phyloP scores from a whole-genome alignment of 1,284 basidiomycete species.

The Xerocomus subilludens region DNA sequence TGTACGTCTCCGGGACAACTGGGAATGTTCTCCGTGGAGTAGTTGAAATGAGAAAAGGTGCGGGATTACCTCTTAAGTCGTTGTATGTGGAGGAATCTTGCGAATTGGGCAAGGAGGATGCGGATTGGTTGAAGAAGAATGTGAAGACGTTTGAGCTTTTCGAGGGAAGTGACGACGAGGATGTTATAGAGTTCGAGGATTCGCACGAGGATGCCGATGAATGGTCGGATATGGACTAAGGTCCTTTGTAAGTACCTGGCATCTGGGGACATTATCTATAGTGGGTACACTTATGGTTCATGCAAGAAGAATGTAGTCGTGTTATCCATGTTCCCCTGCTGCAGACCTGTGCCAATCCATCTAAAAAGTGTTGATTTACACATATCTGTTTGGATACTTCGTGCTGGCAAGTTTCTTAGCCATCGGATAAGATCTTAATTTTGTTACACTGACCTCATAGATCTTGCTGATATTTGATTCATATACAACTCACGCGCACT shows the following conservation, averaged over 20 bases:
- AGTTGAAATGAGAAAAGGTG: constrained; percentile 57
- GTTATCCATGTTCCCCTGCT: too few relatives aligned
- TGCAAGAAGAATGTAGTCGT: too few relatives aligned
- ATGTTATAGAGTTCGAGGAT: constrained; percentile 41
- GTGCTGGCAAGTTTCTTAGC: too few relatives aligned
- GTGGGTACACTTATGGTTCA: too few relatives aligned
- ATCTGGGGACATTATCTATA: too few relatives aligned
- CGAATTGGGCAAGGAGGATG: constrained; percentile 53
- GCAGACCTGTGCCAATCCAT: too few relatives aligned
- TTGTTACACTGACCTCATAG: too few relatives aligned
- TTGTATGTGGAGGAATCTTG: constrained; percentile 61
- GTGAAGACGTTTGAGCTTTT: constrained; percentile 63
- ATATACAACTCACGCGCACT: not conserved
- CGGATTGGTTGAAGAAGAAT: constrained; percentile 61
- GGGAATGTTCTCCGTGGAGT: constrained; percentile 59
- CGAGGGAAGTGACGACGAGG: constrained; percentile 60
- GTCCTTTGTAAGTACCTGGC: too few relatives aligned
- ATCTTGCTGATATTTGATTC: too few relatives aligned
- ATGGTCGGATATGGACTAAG: constrained; percentile 36
- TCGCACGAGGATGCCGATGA: constrained; percentile 36
- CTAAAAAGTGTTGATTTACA: too few relatives aligned
- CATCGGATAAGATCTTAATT: too few relatives aligned
- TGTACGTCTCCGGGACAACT: constrained; percentile 60
- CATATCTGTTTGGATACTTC: too few relatives aligned
- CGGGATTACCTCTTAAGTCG: constrained; percentile 59